These are phyloP conservation scores for Stenogyne calaminthoides DNA, from an alignment of 305 asterid species.

Conservation along the genomic window DNA sequence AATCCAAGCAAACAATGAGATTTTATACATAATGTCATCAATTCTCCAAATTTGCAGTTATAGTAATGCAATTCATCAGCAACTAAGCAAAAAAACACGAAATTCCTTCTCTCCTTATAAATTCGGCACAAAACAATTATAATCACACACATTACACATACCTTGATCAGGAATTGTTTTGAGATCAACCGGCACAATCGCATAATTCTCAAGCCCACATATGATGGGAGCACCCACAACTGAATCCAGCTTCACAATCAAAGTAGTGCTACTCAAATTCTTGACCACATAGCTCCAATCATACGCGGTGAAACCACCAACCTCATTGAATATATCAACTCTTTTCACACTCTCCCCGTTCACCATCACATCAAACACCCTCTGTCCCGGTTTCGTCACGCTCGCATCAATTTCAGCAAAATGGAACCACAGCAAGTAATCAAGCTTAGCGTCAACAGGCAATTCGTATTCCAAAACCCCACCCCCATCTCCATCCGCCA, in stretches of 20 bases:
- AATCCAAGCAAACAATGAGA: neutral
- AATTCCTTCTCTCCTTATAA: conserved; percentile 8
- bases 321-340: conserved; percentile 71
- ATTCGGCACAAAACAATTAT: conserved; percentile 13
- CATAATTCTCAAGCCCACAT: conserved; percentile 95
- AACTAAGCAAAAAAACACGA: neutral
- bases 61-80: neutral
- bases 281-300: conserved; percentile 80
- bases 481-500: conserved; percentile 46
- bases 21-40: neutral
- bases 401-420: conserved; percentile 86
- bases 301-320: conserved; percentile 82
- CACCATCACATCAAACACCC: conserved; percentile 83
- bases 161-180: conserved; percentile 84
- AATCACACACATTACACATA: too few relatives aligned
- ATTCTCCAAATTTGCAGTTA: neutral
- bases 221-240: conserved; percentile 74
- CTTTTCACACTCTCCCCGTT: conserved; percentile 72
- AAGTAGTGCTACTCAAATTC: conserved; percentile 65
- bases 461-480: conserved; percentile 68
- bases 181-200: conserved; percentile 83
- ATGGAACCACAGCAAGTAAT: conserved; percentile 86
- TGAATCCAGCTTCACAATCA: conserved; percentile 72
- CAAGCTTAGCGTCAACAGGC: conserved; percentile 82
- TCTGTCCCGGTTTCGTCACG: conserved; percentile 67